A percentile compares a stretch with the other conserved stretches of the same genome.
These are phyloP conservation scores for Luffa aegyptiaca DNA, from an alignment of 306 rosid genomes.

Conservation along the genomic window DNA sequence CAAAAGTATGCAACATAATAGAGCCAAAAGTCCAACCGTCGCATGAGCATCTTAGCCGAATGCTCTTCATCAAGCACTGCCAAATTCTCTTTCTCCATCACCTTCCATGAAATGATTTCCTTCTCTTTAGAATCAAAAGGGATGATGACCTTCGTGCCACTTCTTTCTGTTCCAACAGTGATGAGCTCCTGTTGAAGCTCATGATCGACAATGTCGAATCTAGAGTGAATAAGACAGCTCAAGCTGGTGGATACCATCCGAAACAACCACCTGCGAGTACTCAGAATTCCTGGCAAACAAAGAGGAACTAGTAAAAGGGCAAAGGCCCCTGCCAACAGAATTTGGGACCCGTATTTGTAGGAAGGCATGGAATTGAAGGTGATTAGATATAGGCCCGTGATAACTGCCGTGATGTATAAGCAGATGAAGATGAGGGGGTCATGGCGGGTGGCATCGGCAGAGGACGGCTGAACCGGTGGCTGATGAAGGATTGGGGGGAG, in stretches of 20 bases:
- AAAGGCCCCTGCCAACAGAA: slow-evolving; percentile 45
- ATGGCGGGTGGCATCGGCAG: neutral
- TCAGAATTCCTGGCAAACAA: slow-evolving; percentile 34
- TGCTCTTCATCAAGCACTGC: slow-evolving; percentile 59
- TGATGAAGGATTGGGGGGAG: slow-evolving; percentile 43
- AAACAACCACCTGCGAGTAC: slow-evolving; percentile 22
- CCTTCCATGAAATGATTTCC: slow-evolving; percentile 20
- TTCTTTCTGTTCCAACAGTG: neutral
- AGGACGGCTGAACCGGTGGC: slow-evolving; percentile 18
- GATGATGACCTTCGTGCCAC: neutral
- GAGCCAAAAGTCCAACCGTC: slow-evolving; percentile 66
- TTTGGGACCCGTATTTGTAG: slow-evolving; percentile 15
- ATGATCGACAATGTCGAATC: slow-evolving; percentile 15
- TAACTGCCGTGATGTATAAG: slow-evolving; percentile 47
- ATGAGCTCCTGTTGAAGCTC: slow-evolving; percentile 47
- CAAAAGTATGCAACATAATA: slow-evolving; percentile 62
- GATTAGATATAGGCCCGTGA: slow-evolving; percentile 68
- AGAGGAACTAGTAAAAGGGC: slow-evolving; percentile 34
- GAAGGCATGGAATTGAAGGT: slow-evolving; percentile 33
- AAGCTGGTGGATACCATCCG: slow-evolving; percentile 5
- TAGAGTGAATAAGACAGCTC: slow-evolving; percentile 8
- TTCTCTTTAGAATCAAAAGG: slow-evolving; percentile 10
- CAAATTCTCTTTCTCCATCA: slow-evolving; percentile 35
- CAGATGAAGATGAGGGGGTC: slow-evolving; percentile 40
- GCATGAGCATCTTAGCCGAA: slow-evolving; percentile 23